Evolutionary conservation across 768 basidiomycete genomes (phyloP), one percentile per base, ranked within the genome.

Genomic region (Xanthoconium stramineum): DNA sequence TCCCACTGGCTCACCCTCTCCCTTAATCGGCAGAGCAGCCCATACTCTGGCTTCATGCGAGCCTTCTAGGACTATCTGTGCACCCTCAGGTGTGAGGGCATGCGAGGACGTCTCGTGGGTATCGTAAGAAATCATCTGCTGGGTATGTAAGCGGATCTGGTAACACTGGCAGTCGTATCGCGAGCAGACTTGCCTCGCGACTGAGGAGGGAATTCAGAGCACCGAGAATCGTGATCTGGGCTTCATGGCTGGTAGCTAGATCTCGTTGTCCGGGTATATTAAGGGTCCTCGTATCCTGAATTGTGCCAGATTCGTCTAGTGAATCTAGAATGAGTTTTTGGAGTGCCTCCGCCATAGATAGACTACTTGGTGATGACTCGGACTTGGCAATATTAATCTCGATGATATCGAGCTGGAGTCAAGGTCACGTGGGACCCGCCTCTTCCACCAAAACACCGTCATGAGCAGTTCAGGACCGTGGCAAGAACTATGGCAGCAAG

Each of bases 41-140:
- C 96, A 99, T 35, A 98, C 93, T 55, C 91, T 85, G 46, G 89
- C 93, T 77, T 99, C 97, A 71, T 98, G 94, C 14, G 95, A 98
- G 37, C 97, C 97, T 39, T 87, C 74, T 39, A 79, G 72, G 24
- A 85, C 83, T 61, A 98, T 90, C 63, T 86, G 84, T 20, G 75
- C 67, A 20, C 97, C 97, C 76, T 99, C 97, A 1, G 83, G 72
- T 14, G 93, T 94, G 42, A 93, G 81, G 8, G 76, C 77, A 77
- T 94, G 86, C 13, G 84, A 80, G 6, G 84, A 75, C 6, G 84
- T 78, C 69, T 95, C 93, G 65, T 93, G 85, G 10, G 85, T 83
- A 53, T 86, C 84, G 61, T 90, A 92, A 51, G 75, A 73, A 57
- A 98, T 81, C 88, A 97, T 97, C 92, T 95, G 58, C 24, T 6